Evolutionary conservation across 768 basidiomycete genomes (phyloP).

Genomic region (Punctularia strigosozonata): DNA sequence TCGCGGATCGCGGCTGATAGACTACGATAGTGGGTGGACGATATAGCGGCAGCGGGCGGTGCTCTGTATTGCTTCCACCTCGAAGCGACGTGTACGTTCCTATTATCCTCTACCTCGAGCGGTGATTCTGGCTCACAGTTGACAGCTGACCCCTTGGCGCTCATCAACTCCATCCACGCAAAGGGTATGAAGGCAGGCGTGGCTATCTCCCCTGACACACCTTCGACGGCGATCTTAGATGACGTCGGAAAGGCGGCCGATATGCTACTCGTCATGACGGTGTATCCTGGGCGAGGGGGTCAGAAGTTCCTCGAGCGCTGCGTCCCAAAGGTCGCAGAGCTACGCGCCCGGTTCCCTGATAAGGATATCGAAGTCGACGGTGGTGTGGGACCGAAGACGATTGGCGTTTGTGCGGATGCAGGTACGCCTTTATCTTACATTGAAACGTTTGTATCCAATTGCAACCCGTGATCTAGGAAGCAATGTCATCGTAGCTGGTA

Average conservation of each 20-base stretch:
- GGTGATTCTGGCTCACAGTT: not conserved
- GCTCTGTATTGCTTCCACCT: conserved; percentile 93
- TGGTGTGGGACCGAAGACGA: conserved; percentile 87
- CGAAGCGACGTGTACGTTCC: conserved; percentile 72
- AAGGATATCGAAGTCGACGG: conserved; percentile 99
- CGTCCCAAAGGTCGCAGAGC: conserved; percentile 84
- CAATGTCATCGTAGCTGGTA: conserved; percentile 97
- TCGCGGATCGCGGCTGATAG: not conserved
- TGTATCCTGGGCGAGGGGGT: conserved; percentile 88
- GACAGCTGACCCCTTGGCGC: conserved; percentile 55
- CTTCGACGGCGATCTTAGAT: conserved; percentile 78
- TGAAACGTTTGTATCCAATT: not conserved
- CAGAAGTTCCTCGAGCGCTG: conserved; percentile 94
- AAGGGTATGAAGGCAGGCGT: conserved; percentile 89
- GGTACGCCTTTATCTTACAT: conserved; percentile 31
- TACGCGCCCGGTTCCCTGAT: conserved; percentile 80
- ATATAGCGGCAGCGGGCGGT: conserved; percentile 92
- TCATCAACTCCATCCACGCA: conserved; percentile 74
- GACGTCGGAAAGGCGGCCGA: conserved; percentile 75
- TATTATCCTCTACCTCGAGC: conserved; percentile 1
- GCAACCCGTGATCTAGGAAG: conserved; percentile 45
- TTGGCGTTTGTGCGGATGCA: conserved; percentile 80
- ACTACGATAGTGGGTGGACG: conserved; percentile 79
- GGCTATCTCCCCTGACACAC: conserved; percentile 94
- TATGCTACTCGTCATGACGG: conserved; percentile 98